These are phyloP conservation scores for Scolecobasidium constrictum DNA, from an alignment of 2,329 filamentous ascomycete species.

Conservation along the genomic window DNA sequence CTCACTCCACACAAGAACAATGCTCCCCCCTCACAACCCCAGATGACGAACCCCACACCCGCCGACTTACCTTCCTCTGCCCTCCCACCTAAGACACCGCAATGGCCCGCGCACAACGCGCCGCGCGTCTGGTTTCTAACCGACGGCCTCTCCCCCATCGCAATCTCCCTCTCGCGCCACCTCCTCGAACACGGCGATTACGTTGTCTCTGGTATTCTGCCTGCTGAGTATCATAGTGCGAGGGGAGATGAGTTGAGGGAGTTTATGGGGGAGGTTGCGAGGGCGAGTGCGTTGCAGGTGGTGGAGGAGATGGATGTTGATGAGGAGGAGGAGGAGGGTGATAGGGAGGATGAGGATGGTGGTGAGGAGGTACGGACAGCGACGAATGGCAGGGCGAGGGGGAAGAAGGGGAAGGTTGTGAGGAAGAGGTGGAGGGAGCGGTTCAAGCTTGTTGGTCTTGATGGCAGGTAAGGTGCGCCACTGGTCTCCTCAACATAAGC, in stretches of 20 bases:
- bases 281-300: background rate
- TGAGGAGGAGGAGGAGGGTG: constrained; percentile 37
- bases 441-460: constrained; percentile 51
- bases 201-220: constrained; percentile 73
- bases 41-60: no score
- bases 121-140: constrained; percentile 92
- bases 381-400: constrained; percentile 49
- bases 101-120: constrained; percentile 49
- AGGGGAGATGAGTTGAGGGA: constrained; percentile 60
- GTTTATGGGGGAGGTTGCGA: constrained; percentile 51
- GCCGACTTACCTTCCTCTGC: no score
- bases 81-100: constrained; percentile 15
- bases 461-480: constrained; percentile 36
- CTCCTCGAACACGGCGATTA: constrained; percentile 87
- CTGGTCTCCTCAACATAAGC: background rate
- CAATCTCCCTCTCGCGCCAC: constrained; percentile 69
- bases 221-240: constrained; percentile 65
- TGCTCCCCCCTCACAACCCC: no score
- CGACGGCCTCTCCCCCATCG: constrained; percentile 72
- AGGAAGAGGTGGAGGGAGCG: constrained; percentile 71
- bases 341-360: no score
- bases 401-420: constrained; percentile 59
- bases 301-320: background rate
- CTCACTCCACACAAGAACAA: no score
- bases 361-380: constrained; percentile 10